phyloP scores from a whole-genome alignment of 2,329 filamentous ascomycete genomes.

The Myrmaecium sp. region DNA sequence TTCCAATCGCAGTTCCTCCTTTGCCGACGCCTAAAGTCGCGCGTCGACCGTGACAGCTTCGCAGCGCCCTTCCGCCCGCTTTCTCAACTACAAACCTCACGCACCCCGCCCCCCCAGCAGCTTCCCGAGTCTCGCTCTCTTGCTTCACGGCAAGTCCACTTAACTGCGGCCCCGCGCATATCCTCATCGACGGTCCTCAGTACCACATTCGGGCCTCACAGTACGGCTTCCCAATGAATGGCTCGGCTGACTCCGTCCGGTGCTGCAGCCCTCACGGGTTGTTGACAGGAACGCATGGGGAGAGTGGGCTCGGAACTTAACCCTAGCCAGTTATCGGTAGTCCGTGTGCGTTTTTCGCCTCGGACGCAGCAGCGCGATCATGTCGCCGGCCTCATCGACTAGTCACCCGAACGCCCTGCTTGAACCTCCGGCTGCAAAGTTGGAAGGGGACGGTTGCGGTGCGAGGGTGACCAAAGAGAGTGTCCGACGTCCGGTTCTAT shows the following conservation, averaged over 20 bases:
- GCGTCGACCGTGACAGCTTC: too few relatives aligned
- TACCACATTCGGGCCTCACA: constrained; percentile 46
- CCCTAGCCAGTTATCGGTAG: constrained; percentile 73
- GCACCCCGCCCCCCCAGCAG: constrained; percentile 67
- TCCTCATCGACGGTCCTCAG: constrained; percentile 16
- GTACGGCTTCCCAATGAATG: constrained; percentile 35
- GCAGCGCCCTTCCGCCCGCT: too few relatives aligned
- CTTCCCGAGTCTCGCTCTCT: constrained; percentile 59
- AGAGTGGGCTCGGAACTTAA: constrained; percentile 81
- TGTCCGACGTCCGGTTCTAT: constrained; percentile 30
- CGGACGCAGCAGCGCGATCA: constrained; percentile 32
- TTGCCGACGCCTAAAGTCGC: too few relatives aligned
- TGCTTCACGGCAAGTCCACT: constrained; percentile 39
- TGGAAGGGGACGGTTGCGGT: constrained; percentile 13
- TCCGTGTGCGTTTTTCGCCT: constrained; percentile 20
- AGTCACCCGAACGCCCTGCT: constrained; percentile 24
- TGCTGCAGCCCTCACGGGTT: constrained; percentile 3
- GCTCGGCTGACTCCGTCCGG: constrained; percentile 11
- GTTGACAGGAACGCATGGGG: constrained; percentile 28
- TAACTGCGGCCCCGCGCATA: constrained; percentile 25
- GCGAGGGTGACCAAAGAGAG: constrained; percentile 21
- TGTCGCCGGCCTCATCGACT: constrained; percentile 57
- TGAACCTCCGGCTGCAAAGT: constrained; percentile 8
- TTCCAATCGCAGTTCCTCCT: too few relatives aligned
- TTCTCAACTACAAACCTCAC: too few relatives aligned